Conservation (phyloP, 1,139 yeast genomes). For the Ogataea hybrid region DNA sequence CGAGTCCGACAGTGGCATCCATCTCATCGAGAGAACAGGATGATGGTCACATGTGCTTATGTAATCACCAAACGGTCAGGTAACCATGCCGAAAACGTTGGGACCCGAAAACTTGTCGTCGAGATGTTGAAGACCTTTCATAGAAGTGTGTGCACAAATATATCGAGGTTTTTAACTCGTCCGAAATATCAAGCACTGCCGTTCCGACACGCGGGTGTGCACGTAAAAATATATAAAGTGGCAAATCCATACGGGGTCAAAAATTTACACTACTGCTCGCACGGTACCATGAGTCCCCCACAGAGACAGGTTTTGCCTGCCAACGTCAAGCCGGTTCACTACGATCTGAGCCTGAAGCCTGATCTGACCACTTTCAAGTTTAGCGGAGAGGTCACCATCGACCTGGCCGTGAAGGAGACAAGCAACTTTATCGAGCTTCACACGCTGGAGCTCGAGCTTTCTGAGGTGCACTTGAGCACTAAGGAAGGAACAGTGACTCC, state of each 20-base stretch:
- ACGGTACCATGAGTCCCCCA: constrained; percentile 13
- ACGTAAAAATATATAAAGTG: constrained; percentile 5
- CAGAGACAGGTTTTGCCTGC: constrained; percentile 40
- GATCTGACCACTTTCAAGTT: constrained; percentile 33
- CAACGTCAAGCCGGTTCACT: constrained; percentile 45
- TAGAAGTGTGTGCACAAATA: neutral
- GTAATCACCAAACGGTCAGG: neutral
- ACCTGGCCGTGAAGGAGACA: constrained; percentile 35
- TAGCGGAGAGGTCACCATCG: constrained; percentile 44
- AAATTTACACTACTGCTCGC: constrained; percentile 4
- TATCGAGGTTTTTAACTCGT: neutral
- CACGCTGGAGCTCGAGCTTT: constrained; percentile 36
- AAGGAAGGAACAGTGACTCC: constrained; percentile 21
- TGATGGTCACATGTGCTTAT: constrained; percentile 1
- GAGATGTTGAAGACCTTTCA: neutral
- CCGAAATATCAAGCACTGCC: constrained; percentile 2
- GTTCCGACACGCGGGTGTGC: constrained; percentile 3
- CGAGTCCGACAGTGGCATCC: constrained; percentile 91
- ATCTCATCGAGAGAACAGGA: constrained; percentile 81
- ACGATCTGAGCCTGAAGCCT: constrained; percentile 40
- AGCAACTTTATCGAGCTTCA: constrained; percentile 45
- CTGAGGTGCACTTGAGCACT: constrained; percentile 20
- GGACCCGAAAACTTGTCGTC: neutral
- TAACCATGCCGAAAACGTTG: neutral
- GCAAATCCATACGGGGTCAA: constrained; percentile 1